phyloP scores from a whole-genome alignment of 352 stramenopile species.

The Blastocystis sp. region DNA sequence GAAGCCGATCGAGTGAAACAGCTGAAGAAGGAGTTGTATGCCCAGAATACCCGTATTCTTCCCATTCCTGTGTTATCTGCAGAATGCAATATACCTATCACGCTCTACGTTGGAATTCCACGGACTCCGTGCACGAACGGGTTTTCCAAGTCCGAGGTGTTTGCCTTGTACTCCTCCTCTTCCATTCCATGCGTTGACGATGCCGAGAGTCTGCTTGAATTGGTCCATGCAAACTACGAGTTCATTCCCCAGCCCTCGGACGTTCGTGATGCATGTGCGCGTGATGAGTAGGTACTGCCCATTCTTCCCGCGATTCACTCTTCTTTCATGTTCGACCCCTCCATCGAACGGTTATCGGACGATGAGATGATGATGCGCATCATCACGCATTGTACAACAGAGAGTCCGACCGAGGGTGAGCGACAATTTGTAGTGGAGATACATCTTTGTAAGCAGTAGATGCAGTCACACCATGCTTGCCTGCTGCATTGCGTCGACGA shows the following conservation, averaged over 20 bases:
- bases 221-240: background rate
- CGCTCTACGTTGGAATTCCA: background rate
- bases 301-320: background rate
- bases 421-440: background rate
- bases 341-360: background rate
- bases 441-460: background rate
- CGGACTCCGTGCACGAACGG: background rate
- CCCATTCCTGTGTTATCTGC: background rate
- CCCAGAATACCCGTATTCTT: background rate
- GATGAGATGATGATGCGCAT: background rate
- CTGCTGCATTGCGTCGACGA: background rate
- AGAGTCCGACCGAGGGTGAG: background rate
- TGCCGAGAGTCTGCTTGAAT: background rate
- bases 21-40: background rate
- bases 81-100: background rate
- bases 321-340: conserved; percentile 4
- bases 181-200: background rate
- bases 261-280: background rate
- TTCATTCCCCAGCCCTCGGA: conserved; percentile 8
- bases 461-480: background rate
- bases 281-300: background rate
- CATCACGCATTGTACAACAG: background rate
- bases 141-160: background rate
- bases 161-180: background rate
- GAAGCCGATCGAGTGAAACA: background rate